These are phyloP conservation scores for Penicillium soppii DNA, from an alignment of 495 filamentous ascomycete genomes.

Conservation along the genomic window DNA sequence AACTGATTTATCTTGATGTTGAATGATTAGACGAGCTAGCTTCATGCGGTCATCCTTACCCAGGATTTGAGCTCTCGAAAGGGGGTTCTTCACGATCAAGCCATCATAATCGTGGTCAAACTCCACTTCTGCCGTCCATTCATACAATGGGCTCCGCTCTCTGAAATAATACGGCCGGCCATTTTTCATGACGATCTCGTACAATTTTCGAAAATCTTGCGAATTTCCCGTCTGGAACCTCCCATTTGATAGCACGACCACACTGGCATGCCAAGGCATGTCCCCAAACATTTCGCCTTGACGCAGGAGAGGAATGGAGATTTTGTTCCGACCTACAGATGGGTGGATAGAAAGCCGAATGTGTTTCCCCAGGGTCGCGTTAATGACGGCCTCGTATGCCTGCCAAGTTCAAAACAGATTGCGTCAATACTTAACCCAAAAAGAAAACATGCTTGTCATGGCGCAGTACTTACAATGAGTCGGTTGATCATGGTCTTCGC, in stretches of 20 bases:
- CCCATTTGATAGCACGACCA: constrained; percentile 5
- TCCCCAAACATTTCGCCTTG: constrained; percentile 5
- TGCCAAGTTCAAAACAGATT: too few species aligned
- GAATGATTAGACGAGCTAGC: constrained; percentile 6
- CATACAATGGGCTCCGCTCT: constrained; percentile 1
- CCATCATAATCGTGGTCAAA: constrained; percentile 6
- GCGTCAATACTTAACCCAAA: too few species aligned
- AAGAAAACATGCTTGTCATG: not conserved
- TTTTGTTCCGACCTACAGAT: constrained; percentile 4
- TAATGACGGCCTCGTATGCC: constrained; percentile 8
- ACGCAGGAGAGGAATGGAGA: constrained; percentile 1
- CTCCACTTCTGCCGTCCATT: constrained; percentile 4
- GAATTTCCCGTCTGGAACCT: not conserved
- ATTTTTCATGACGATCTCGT: constrained; percentile 4
- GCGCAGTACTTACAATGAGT: not conserved
- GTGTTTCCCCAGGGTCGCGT: not conserved
- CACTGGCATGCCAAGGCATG: constrained; percentile 9
- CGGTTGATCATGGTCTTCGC: constrained; percentile 7
- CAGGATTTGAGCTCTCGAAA: not conserved
- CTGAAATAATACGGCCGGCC: constrained; percentile 5
- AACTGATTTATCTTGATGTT: constrained; percentile 1
- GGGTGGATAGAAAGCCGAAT: constrained; percentile 7
- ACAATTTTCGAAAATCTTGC: constrained; percentile 3
- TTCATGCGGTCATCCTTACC: constrained; percentile 4
- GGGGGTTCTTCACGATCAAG: not conserved